Evolutionary conservation across 352 stramenopile species (phyloP).

Genomic region (Pythium folliculosum): DNA sequence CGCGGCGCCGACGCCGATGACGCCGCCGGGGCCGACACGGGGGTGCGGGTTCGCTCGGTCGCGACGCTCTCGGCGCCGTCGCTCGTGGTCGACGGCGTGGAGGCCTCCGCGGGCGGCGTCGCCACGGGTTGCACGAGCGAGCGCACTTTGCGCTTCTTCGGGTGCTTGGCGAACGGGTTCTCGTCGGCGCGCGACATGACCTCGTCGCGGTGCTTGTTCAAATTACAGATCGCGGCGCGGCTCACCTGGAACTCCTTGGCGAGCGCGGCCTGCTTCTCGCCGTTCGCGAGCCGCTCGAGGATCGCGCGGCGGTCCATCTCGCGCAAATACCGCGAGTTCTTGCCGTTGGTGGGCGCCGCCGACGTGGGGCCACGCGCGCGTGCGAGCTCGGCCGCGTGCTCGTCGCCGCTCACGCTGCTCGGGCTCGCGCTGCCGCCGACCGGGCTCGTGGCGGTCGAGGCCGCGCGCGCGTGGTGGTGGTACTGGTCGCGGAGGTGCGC

Average conservation of each 20-base stretch:
- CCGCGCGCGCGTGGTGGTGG: too few species aligned
- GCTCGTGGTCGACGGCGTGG: neutral
- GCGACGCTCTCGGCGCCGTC: too few species aligned
- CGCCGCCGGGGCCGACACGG: neutral
- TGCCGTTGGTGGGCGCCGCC: slow-evolving; percentile 7
- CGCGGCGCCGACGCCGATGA: neutral
- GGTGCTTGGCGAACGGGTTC: slow-evolving; percentile 51
- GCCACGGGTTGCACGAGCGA: slow-evolving; percentile 2
- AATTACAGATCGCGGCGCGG: slow-evolving; percentile 58
- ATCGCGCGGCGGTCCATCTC: slow-evolving; percentile 67
- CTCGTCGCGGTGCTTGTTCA: slow-evolving; percentile 50
- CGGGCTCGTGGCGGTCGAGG: neutral
- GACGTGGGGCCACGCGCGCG: too few species aligned
- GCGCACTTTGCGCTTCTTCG: slow-evolving; percentile 33
- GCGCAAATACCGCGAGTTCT: slow-evolving; percentile 57
- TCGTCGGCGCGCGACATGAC: slow-evolving; percentile 45
- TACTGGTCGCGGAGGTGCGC: neutral
- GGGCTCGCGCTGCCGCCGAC: slow-evolving; percentile 1
- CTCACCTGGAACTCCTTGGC: slow-evolving; percentile 41
- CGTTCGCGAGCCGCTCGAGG: slow-evolving; percentile 46
- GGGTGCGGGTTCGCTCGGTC: neutral
- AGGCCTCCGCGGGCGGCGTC: neutral
- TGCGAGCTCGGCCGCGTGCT: too few species aligned
- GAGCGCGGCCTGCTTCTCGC: slow-evolving; percentile 63
- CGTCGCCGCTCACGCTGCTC: slow-evolving; percentile 12